Conservation (phyloP, 1,284 basidiomycete species). For the Veloporphyrellus conicus region DNA sequence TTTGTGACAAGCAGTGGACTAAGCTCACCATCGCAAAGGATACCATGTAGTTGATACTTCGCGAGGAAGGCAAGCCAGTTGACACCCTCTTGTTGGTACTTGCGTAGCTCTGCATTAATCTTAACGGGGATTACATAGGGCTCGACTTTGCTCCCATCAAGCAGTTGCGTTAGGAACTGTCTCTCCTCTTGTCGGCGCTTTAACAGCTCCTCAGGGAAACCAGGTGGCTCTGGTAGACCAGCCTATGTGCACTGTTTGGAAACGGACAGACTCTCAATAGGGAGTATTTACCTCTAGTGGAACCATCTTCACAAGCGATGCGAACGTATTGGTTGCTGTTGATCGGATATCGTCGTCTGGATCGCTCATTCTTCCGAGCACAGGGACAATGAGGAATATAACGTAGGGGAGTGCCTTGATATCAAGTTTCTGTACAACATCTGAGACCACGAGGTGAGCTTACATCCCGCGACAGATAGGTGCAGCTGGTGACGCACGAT, state of each 20-base stretch:
- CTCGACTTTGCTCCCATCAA: slow-evolving; percentile 93
- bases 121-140: slow-evolving; percentile 84
- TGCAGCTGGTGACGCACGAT: slow-evolving; percentile 57
- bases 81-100: slow-evolving; percentile 98
- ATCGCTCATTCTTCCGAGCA: slow-evolving; percentile 97
- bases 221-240: slow-evolving; percentile 90
- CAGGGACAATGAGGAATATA: slow-evolving; percentile 94
- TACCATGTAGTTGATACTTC: slow-evolving; percentile 96
- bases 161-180: slow-evolving; percentile 88
- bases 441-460: slow-evolving; percentile 40
- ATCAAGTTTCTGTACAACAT: slow-evolving; percentile 88
- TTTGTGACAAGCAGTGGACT: not conserved
- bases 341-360: slow-evolving; percentile 87
- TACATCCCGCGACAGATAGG: not conserved
- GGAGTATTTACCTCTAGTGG: slow-evolving; percentile 76
- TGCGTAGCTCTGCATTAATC: slow-evolving; percentile 92
- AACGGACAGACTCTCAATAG: not conserved
- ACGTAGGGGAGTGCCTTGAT: slow-evolving; percentile 96
- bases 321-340: slow-evolving; percentile 94
- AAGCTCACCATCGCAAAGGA: slow-evolving; percentile 89
- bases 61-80: slow-evolving; percentile 99
- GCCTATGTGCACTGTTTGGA: slow-evolving; percentile 54
- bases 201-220: slow-evolving; percentile 88
- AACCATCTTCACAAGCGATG: slow-evolving; percentile 98
- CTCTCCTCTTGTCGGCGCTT: slow-evolving; percentile 85